Percentiles rank a stretch among this genome's conserved stretches.
These are phyloP conservation scores for Aspergillus ostianus DNA, from an alignment of 495 filamentous ascomycete species.

Conservation along the genomic window DNA sequence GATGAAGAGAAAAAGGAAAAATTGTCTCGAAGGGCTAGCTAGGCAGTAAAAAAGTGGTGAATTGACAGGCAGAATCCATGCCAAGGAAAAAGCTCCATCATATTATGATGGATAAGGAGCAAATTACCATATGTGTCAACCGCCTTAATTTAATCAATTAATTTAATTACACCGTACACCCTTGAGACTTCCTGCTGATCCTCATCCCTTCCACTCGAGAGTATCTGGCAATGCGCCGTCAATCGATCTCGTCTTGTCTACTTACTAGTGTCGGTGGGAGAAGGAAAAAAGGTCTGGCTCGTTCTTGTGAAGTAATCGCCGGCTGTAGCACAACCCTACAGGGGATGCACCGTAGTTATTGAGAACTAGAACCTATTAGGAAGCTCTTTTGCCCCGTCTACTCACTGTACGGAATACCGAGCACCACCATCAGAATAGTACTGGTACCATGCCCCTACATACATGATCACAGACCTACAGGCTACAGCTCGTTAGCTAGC, in stretches of 20 bases:
- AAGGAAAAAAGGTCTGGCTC: not conserved
- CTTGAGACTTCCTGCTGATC: not conserved
- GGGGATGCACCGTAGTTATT: not conserved
- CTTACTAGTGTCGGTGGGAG: not conserved
- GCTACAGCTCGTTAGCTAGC: not conserved
- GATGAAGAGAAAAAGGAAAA: not conserved
- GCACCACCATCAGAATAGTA: not conserved
- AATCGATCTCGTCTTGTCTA: conserved; percentile 1
- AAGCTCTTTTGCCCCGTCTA: not conserved
- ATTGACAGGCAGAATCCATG: not conserved
- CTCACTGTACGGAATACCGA: not conserved
- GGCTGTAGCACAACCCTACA: not conserved
- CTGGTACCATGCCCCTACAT: not conserved
- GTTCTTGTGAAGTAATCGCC: not conserved
- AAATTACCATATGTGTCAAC: conserved; percentile 6
- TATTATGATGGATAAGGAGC: conserved; percentile 9
- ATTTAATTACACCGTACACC: not conserved
- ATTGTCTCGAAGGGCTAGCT: too few relatives aligned
- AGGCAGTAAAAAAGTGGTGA: not conserved
- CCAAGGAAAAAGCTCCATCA: conserved; percentile 2
- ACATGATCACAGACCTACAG: not conserved
- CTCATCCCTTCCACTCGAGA: not conserved
- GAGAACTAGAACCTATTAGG: not conserved
- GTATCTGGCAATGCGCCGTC: conserved; percentile 3
- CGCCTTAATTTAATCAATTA: conserved; percentile 2